A percentile compares a stretch with the other conserved stretches of the same genome.
Conservation (phyloP, 1,284 basidiomycete species). For the Ceratobasidium sp. region DNA sequence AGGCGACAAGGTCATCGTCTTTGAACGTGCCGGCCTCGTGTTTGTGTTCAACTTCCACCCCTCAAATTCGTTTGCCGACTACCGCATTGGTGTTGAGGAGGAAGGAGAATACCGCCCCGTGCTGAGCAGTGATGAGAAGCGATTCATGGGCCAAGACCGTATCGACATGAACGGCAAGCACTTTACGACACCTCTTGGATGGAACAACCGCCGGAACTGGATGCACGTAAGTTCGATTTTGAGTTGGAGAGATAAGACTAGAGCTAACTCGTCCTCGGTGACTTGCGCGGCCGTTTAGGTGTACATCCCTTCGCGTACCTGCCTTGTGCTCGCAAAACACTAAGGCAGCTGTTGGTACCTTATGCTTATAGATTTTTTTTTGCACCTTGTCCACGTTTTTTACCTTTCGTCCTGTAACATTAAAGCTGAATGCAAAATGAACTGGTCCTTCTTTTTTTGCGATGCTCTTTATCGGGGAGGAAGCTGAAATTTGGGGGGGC, state of each 20-base stretch:
- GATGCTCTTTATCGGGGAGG: constrained; percentile 6
- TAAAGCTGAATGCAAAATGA: constrained; percentile 30
- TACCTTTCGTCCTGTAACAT: constrained; percentile 18
- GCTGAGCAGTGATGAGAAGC: constrained; percentile 86
- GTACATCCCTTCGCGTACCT: constrained; percentile 42
- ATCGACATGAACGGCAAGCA: constrained; percentile 75
- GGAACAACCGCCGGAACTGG: constrained; percentile 93
- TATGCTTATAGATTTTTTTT: constrained; percentile 15
- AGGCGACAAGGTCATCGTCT: constrained; percentile 90
- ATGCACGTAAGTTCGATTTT: constrained; percentile 72
- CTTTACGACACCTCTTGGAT: constrained; percentile 87
- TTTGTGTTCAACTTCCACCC: constrained; percentile 99
- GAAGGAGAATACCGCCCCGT: constrained; percentile 89
- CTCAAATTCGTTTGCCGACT: constrained; percentile 89
- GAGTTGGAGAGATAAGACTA: neutral
- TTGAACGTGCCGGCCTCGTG: constrained; percentile 90
- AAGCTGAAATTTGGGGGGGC: constrained; percentile 27
- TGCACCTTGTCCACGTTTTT: constrained; percentile 11
- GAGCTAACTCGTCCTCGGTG: constrained; percentile 12
- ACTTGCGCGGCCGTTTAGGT: constrained; percentile 6
- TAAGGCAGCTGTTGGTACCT: constrained; percentile 15
- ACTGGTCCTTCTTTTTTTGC: constrained; percentile 2
- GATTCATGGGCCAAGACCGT: constrained; percentile 91
- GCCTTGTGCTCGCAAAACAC: constrained; percentile 36
- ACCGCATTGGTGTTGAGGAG: constrained; percentile 89